A percentile compares a stretch with the other conserved stretches of the same genome.
Conservation (phyloP, 441 rosid species). For the Erysimum pusillum region DNA sequence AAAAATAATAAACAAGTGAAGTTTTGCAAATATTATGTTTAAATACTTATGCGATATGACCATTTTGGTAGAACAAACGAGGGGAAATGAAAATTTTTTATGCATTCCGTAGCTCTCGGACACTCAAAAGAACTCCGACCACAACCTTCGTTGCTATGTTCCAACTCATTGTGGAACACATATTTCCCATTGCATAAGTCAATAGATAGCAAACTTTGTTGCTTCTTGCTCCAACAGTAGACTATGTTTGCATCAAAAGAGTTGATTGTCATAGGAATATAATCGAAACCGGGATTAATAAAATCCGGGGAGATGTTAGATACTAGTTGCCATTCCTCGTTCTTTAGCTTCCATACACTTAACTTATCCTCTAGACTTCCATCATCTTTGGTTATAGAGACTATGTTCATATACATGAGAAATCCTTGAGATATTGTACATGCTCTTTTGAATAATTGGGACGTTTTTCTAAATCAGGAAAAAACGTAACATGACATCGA, state of each 20-base stretch:
- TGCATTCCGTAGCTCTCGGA: neutral
- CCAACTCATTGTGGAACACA: neutral
- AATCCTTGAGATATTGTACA: constrained; percentile 9
- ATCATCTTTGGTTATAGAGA: neutral
- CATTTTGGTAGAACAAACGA: neutral
- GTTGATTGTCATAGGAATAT: neutral
- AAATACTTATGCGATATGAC: no score
- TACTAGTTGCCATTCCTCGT: neutral
- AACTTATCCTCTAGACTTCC: neutral
- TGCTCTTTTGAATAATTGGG: neutral
- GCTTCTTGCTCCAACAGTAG: neutral
- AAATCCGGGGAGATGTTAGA: neutral
- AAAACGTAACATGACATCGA: neutral
- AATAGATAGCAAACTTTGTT: neutral
- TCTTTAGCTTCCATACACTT: constrained; percentile 7
- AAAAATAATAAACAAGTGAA: no score
- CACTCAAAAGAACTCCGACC: neutral
- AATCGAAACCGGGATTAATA: no score
- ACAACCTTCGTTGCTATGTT: neutral
- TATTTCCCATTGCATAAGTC: neutral
- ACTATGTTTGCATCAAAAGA: neutral
- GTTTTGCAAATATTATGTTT: no score
- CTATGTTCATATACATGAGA: constrained; percentile 24
- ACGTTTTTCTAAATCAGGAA: neutral
- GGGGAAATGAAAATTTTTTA: neutral